Evolutionary conservation across 148 eudicot species (phyloP).

Genomic region (Arctostaphylos glauca): DNA sequence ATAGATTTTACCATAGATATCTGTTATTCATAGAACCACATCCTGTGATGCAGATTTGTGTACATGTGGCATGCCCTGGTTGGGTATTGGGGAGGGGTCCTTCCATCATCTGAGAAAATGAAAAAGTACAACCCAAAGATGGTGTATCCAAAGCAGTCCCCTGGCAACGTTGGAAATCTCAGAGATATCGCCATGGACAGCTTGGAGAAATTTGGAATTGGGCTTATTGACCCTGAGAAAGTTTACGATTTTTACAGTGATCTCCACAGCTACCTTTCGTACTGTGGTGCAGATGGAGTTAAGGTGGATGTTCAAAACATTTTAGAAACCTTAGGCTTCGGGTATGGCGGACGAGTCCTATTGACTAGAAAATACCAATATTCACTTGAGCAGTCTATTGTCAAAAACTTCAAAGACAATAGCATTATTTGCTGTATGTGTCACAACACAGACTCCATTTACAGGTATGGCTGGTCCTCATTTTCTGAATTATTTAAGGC

Average conservation of each 20-base stretch:
- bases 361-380: conserved; percentile 43
- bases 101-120: conserved; percentile 40
- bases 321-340: conserved; percentile 57
- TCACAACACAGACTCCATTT: conserved; percentile 57
- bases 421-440: conserved; percentile 59
- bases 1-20: not conserved
- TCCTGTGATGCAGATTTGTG: conserved; percentile 34
- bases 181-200: conserved; percentile 66
- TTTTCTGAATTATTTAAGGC: not conserved
- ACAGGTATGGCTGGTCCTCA: conserved; percentile 32
- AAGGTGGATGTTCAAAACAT: conserved; percentile 63
- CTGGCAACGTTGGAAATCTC: conserved; percentile 53
- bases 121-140: conserved; percentile 54
- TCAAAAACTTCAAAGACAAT: conserved; percentile 47
- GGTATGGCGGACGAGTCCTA: conserved; percentile 52
- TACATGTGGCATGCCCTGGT: conserved; percentile 63
- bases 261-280: conserved; percentile 54
- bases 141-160: conserved; percentile 56
- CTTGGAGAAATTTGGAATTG: conserved; percentile 60
- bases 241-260: conserved; percentile 50
- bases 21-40: not conserved
- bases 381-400: conserved; percentile 53
- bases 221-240: conserved; percentile 47
- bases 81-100: conserved; percentile 69
- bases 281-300: conserved; percentile 57